A percentile compares a stretch with the other conserved stretches of the same genome.
Conservation (phyloP, 306 rosid species). For the Arachis stenosperma region DNA sequence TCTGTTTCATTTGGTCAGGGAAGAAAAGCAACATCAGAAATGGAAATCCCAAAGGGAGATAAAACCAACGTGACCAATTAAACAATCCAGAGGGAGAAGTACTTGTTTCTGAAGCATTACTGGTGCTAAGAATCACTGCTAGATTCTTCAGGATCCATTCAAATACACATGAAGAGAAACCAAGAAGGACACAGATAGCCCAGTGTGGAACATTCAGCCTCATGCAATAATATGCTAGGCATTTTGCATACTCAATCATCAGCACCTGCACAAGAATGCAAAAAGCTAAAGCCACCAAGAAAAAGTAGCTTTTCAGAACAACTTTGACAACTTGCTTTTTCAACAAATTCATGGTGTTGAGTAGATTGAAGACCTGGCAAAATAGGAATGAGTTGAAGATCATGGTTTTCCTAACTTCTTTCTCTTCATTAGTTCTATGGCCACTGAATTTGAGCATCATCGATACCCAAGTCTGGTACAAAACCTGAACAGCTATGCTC, state of each 20-base stretch:
- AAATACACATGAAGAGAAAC: conserved; percentile 47
- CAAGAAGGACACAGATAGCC: conserved; percentile 52
- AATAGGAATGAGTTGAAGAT: conserved; percentile 59
- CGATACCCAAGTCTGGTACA: conserved; percentile 48
- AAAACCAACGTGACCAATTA: background rate
- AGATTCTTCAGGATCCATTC: conserved; percentile 34
- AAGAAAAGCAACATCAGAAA: conserved; percentile 40
- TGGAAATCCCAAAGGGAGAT: conserved; percentile 22
- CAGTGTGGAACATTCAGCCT: conserved; percentile 54
- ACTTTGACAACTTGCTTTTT: conserved; percentile 36
- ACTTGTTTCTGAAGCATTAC: background rate
- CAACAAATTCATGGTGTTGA: conserved; percentile 48
- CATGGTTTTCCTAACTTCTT: conserved; percentile 47
- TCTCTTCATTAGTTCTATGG: conserved; percentile 20
- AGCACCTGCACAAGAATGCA: conserved; percentile 51
- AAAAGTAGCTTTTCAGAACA: conserved; percentile 41
- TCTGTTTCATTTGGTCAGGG: conserved; percentile 21
- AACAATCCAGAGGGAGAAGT: conserved; percentile 4
- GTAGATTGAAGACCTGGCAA: conserved; percentile 59
- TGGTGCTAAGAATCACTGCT: background rate
- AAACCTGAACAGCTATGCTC: conserved; percentile 54
- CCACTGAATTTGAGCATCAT: conserved; percentile 48
- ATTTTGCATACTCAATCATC: conserved; percentile 48
- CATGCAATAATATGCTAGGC: conserved; percentile 33
- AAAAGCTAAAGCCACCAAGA: conserved; percentile 44